Percentiles rank a stretch among this genome's conserved stretches.
Evolutionary conservation across 495 filamentous ascomycete genomes (phyloP).

Genomic region (Sabuloglossum arenarium): DNA sequence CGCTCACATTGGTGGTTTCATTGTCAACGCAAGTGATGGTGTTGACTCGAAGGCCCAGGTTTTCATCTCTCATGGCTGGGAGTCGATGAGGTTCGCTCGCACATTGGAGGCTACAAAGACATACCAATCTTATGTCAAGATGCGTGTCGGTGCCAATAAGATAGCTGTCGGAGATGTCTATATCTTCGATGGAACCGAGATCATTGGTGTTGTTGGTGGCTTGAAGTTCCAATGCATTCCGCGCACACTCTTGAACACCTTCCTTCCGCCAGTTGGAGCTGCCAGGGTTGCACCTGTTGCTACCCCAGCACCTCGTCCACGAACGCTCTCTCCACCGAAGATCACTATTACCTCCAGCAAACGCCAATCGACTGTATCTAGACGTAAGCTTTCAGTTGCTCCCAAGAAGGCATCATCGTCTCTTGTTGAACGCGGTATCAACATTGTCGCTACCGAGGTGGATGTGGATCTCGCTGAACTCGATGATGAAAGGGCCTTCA

Average conservation of each 20-base stretch:
- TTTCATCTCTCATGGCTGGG: constrained; percentile 28
- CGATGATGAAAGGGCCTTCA: constrained; percentile 2
- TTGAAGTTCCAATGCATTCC: constrained; percentile 7
- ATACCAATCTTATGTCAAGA: constrained; percentile 52
- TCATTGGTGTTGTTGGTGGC: constrained; percentile 14
- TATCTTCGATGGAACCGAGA: constrained; percentile 22
- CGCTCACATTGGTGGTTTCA: constrained; percentile 30
- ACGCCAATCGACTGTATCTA: neutral
- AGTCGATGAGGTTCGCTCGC: constrained; percentile 47
- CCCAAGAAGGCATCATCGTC: neutral
- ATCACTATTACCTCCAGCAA: neutral
- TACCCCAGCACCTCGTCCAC: neutral
- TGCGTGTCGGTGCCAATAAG: constrained; percentile 25
- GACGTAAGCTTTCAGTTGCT: neutral
- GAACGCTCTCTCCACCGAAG: neutral
- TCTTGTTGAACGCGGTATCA: neutral
- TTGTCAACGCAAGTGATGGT: constrained; percentile 28
- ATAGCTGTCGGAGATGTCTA: constrained; percentile 31
- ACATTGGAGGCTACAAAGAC: constrained; percentile 38
- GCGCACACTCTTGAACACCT: neutral
- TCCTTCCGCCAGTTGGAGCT: neutral
- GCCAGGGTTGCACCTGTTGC: constrained; percentile 4
- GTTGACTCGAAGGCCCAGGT: constrained; percentile 25
- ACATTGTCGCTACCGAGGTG: constrained; percentile 1
- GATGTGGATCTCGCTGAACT: neutral